A percentile compares a stretch with the other conserved stretches of the same genome.
These are phyloP conservation scores for Coffea humblotiana DNA, from an alignment of 305 asterid genomes.

Conservation along the genomic window DNA sequence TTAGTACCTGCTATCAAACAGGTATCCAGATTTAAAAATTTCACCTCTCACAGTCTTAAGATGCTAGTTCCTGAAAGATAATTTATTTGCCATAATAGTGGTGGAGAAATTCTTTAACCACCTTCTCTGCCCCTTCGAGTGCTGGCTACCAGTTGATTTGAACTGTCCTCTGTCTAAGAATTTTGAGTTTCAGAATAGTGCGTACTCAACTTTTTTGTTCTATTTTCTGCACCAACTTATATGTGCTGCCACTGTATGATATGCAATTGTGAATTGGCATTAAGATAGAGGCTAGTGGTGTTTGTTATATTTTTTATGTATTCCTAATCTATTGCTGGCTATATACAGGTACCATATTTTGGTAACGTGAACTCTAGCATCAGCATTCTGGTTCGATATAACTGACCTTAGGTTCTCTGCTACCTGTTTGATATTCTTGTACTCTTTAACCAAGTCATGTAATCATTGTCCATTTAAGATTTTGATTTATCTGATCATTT, in stretches of 20 bases:
- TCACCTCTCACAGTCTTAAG: not conserved
- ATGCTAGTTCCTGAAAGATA: not conserved
- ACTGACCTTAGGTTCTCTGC: not conserved
- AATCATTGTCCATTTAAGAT: not conserved
- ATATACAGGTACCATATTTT: not conserved
- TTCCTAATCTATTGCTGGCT: not conserved
- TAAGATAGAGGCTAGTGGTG: not conserved
- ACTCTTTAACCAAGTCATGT: not conserved
- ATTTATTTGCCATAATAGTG: not conserved
- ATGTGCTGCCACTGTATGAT: not conserved
- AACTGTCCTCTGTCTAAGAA: not conserved
- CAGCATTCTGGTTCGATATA: not conserved
- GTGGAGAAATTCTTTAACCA: not conserved
- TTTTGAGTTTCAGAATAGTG: not conserved
- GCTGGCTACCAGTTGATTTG: not conserved
- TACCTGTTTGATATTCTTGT: not conserved
- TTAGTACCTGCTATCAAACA: not conserved
- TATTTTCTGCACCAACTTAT: not conserved
- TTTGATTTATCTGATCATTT: not conserved
- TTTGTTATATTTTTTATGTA: not conserved
- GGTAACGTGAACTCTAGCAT: not conserved
- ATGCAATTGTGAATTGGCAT: not conserved
- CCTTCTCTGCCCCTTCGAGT: not conserved
- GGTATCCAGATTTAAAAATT: not conserved
- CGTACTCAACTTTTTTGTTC: not conserved